Evolutionary conservation across 345 rosid species (phyloP).

Genomic region (Lenwebbia sp.): DNA sequence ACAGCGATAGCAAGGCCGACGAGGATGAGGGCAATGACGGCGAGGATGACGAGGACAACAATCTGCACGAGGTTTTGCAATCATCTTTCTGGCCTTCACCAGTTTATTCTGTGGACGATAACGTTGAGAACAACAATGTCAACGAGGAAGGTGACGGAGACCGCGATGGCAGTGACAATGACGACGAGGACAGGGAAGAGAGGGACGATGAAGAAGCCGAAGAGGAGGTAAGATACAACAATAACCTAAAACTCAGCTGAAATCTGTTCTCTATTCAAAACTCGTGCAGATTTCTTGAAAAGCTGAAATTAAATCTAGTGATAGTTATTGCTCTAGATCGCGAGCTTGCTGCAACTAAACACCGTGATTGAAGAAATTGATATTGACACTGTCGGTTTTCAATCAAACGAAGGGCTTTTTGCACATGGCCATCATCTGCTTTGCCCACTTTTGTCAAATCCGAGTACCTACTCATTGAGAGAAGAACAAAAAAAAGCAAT

Average conservation of each 20-base stretch:
- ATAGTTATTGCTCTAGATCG: background rate
- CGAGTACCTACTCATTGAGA: background rate
- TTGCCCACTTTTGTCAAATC: background rate
- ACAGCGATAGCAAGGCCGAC: background rate
- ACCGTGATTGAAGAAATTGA: background rate
- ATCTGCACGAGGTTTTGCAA: background rate
- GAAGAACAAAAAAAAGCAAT: background rate
- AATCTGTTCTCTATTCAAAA: background rate
- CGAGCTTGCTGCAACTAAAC: background rate
- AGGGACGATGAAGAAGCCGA: background rate
- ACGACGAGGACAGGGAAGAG: background rate
- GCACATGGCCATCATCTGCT: background rate
- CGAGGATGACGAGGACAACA: constrained; percentile 2
- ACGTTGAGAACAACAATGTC: background rate
- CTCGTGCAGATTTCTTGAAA: background rate
- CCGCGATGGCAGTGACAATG: background rate
- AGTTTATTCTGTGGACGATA: background rate
- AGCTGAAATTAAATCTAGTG: background rate
- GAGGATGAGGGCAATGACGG: background rate
- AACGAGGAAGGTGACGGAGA: background rate
- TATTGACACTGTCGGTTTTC: background rate
- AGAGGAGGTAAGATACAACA: background rate
- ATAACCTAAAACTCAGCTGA: background rate
- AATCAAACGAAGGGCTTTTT: background rate
- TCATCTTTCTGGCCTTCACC: background rate